These are phyloP conservation scores for Colletotrichum liaoningense DNA, from an alignment of 2,329 filamentous ascomycete species.

Conservation along the genomic window DNA sequence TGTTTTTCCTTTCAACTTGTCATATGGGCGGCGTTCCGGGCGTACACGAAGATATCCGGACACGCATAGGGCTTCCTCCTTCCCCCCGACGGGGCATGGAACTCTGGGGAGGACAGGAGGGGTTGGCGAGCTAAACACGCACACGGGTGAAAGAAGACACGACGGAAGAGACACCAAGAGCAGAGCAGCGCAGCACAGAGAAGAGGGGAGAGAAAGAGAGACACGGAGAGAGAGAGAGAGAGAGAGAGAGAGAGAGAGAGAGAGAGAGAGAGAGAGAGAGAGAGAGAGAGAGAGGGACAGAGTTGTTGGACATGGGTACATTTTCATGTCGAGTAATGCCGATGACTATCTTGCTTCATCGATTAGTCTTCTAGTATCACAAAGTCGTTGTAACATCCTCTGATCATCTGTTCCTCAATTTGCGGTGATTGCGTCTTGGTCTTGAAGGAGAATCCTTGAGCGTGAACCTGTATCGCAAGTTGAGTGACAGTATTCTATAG, in stretches of 20 bases:
- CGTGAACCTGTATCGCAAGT: neutral
- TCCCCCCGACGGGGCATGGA: neutral
- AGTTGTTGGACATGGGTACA: neutral
- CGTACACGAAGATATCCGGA: conserved; percentile 30
- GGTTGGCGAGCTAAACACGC: neutral
- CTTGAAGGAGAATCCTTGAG: too few species aligned
- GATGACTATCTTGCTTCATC: neutral
- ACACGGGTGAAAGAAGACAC: neutral
- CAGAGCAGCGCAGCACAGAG: too few species aligned
- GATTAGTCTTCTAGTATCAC: neutral
- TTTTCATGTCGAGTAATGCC: neutral
- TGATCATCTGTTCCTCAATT: neutral
- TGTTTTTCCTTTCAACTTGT: neutral
- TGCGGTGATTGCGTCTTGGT: neutral
- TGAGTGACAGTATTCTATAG: neutral
- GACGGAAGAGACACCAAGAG: neutral
- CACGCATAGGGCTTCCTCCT: neutral
- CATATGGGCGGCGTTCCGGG: conserved; percentile 24
- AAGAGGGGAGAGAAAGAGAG: neutral
- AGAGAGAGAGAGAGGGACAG: neutral
- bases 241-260: neutral
- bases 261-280: neutral
- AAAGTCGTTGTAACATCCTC: neutral
- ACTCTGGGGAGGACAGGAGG: neutral
- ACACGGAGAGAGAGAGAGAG: neutral